These are phyloP conservation scores for Sphagnurus paluster DNA, from an alignment of 1,284 basidiomycete species.

Conservation along the genomic window DNA sequence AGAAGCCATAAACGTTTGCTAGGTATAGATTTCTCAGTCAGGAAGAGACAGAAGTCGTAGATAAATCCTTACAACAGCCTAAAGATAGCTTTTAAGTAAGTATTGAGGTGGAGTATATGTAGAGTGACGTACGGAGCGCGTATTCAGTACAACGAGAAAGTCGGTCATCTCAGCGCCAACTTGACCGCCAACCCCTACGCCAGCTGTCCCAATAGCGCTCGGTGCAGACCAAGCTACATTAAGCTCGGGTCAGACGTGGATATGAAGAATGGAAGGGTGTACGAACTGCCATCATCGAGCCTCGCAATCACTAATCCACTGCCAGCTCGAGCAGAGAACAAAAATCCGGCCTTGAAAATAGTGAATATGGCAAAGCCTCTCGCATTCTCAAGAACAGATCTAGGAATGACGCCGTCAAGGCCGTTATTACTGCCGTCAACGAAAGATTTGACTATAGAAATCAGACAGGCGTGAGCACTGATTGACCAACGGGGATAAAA, in stretches of 20 bases:
- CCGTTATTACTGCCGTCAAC: constrained; percentile 72
- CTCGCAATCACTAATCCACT: constrained; percentile 91
- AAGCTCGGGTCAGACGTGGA: constrained; percentile 6
- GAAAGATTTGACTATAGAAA: constrained; percentile 69
- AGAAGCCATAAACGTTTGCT: constrained; percentile 93
- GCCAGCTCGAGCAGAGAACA: constrained; percentile 82
- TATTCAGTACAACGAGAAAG: constrained; percentile 92
- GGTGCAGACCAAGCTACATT: constrained; percentile 87
- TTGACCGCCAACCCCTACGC: constrained; percentile 87
- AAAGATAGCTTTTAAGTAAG: constrained; percentile 6
- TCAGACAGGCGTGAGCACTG: neutral
- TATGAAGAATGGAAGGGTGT: neutral
- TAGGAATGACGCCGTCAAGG: constrained; percentile 74
- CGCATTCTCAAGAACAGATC: constrained; percentile 68
- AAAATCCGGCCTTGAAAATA: constrained; percentile 76
- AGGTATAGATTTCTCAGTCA: neutral
- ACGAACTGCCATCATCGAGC: constrained; percentile 81
- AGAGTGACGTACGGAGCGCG: constrained; percentile 55
- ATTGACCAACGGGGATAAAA: neutral
- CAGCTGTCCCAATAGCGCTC: constrained; percentile 94
- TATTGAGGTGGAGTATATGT: constrained; percentile 20
- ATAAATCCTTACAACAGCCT: constrained; percentile 59
- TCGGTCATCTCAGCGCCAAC: constrained; percentile 91
- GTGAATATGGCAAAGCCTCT: constrained; percentile 86
- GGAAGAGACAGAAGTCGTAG: constrained; percentile 7